Evolutionary conservation across 257 asterid genomes (phyloP).

Genomic region (Handroanthus guayacan): DNA sequence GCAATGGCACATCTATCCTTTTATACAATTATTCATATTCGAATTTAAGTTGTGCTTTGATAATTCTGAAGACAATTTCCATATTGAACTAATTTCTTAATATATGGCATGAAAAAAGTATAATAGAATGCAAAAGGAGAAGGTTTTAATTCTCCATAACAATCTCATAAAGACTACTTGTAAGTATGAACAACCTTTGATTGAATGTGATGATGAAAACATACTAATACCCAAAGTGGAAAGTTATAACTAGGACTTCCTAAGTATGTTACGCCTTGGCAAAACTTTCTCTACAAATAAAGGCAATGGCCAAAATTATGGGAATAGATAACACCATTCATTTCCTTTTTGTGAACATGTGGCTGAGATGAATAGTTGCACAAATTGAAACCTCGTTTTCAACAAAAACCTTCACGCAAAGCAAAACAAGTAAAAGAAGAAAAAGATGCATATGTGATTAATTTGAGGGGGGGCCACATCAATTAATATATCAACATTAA

Average conservation of each 20-base stretch:
- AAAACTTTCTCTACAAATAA: constrained; percentile 38
- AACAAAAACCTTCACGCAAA: constrained; percentile 44
- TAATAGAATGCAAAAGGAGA: no score
- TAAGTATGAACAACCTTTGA: neutral
- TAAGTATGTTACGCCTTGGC: constrained; percentile 45
- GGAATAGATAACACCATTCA: constrained; percentile 26
- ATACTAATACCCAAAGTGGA: constrained; percentile 33
- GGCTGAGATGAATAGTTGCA: constrained; percentile 25
- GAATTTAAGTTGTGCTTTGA: no score
- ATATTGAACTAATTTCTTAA: no score
- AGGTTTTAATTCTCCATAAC: no score
- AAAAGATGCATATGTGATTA: neutral
- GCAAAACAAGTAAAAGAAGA: constrained; percentile 5
- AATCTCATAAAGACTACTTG: no score
- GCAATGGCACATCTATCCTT: no score
- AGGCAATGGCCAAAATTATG: constrained; percentile 29
- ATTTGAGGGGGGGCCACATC: neutral
- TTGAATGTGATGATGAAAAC: neutral
- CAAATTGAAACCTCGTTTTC: constrained; percentile 42
- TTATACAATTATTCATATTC: no score
- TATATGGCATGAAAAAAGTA: no score
- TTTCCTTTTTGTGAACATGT: constrained; percentile 19
- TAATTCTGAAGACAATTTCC: no score
- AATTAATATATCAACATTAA: constrained; percentile 31
- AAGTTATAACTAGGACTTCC: constrained; percentile 33